Conservation (phyloP, 2,329 filamentous ascomycete genomes). For the Talaromyces sp. region DNA sequence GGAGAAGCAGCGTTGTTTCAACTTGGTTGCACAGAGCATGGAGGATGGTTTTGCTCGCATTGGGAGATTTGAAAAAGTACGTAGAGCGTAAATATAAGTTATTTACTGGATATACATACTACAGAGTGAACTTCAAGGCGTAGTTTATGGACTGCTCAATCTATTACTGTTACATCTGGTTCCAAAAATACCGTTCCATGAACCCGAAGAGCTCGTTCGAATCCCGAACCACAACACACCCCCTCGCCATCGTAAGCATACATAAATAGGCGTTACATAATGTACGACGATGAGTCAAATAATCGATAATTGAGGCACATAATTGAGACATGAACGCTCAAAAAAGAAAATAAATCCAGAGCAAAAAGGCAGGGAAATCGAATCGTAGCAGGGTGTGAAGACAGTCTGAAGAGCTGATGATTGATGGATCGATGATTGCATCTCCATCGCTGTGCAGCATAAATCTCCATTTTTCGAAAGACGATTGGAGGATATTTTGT, state of each 20-base stretch:
- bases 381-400: not conserved
- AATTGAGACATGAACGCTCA: not conserved
- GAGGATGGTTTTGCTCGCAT: not conserved
- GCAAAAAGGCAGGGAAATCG: not conserved
- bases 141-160: too few relatives aligned
- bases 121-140: not conserved
- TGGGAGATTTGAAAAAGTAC: not conserved
- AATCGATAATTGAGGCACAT: not conserved
- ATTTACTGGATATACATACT: not conserved
- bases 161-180: not conserved
- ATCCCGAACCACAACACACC: not conserved
- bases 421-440: not conserved
- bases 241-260: not conserved
- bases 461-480: not conserved
- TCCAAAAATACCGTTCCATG: not conserved
- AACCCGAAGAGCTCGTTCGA: not conserved
- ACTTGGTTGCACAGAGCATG: not conserved
- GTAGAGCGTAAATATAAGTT: not conserved
- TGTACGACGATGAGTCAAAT: not conserved
- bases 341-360: not conserved
- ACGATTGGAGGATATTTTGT: not conserved
- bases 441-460: not conserved
- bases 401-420: not conserved
- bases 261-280: not conserved
- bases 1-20: conserved; percentile 3